Base-by-base conservation (phyloP, 148 eudicot genomes). In the Tetragonia tetragonoides region DNA sequence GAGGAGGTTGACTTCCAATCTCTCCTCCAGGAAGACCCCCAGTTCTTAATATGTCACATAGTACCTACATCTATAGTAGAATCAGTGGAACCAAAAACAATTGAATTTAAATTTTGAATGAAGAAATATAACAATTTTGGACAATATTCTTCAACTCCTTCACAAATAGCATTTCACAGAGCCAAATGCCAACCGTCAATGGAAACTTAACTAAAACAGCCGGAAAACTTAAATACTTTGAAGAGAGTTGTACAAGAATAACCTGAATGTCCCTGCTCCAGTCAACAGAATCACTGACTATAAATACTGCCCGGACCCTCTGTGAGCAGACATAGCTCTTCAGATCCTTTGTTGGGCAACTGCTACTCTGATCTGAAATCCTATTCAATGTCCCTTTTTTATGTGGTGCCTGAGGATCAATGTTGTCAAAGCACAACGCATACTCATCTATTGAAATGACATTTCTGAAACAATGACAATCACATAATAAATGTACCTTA, bases 211-310 rank as follows among this genome's bases (percentile, higher is more conserved):
- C 28, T 18, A 68, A 67, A 66, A 7, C 10, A 68, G 59, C 62
- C 10, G 65, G 73, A 77, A 73, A 70, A 28, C 34, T 53, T 51
- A 24, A 67, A 51, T 41, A 53, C 16, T 62, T 11, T 10, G 68
- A 79, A 68, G 20, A 12, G 54, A 72, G 62, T 20, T 23, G 7
- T 9, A 40, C 20, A 53, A 73, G 12, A 73, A 73, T 44, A 71
- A 94, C 98, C 98, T 94, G 97, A 85, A 94, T 77, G 77, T 94
- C 97, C 76, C 93, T 90, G 89, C 98, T 88, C 98, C 98, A 94
- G 85, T 94, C 98, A 77, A 94, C 84, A 62, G 98, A 66, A 85
- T 94, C 98, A 72, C 95, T 94, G 75, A 94, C 93, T 69, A 92
- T 77, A 71, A 92, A 94, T 59, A 86, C 91, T 70, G 97, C 97